Percentiles rank a stretch among this genome's conserved stretches.
Conservation (phyloP, 768 basidiomycete genomes). For the Strobilomyces echinocephalus region DNA sequence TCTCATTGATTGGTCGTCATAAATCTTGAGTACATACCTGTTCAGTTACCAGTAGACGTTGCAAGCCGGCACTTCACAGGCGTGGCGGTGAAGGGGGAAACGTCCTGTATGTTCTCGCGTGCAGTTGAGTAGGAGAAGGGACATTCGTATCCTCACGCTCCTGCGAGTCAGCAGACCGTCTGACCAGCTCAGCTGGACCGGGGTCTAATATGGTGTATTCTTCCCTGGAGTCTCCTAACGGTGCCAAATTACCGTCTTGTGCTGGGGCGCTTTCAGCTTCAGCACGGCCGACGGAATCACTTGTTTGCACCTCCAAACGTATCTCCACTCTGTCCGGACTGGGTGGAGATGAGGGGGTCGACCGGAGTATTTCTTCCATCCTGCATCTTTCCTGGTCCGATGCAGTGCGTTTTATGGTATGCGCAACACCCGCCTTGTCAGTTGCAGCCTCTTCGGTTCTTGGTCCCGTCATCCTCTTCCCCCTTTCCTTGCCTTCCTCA, state of each 20-base stretch:
- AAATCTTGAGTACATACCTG: background rate
- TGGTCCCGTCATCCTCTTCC: slow-evolving; percentile 3
- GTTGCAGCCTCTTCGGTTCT: slow-evolving; percentile 1
- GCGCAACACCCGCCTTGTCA: background rate
- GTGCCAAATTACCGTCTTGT: background rate
- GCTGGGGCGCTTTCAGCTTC: background rate
- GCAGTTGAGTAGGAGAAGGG: background rate
- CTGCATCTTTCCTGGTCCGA: slow-evolving; percentile 25
- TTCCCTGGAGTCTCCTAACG: background rate
- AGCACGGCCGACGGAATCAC: background rate
- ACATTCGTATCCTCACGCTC: background rate
- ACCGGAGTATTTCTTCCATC: slow-evolving; percentile 24
- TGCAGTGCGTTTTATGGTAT: slow-evolving; percentile 8
- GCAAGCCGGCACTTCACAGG: background rate
- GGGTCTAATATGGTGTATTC: background rate
- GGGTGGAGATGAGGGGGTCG: slow-evolving; percentile 3
- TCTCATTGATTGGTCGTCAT: background rate
- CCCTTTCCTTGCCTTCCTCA: slow-evolving; percentile 13
- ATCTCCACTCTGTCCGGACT: background rate
- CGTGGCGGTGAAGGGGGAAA: background rate
- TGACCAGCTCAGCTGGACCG: background rate
- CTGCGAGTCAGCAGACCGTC: background rate
- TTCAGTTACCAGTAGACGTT: background rate
- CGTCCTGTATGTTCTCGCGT: background rate
- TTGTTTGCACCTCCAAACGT: slow-evolving; percentile 1